Conservation (phyloP, 805 yeast genomes). For the Wickerhamomyces chaumierensis region DNA sequence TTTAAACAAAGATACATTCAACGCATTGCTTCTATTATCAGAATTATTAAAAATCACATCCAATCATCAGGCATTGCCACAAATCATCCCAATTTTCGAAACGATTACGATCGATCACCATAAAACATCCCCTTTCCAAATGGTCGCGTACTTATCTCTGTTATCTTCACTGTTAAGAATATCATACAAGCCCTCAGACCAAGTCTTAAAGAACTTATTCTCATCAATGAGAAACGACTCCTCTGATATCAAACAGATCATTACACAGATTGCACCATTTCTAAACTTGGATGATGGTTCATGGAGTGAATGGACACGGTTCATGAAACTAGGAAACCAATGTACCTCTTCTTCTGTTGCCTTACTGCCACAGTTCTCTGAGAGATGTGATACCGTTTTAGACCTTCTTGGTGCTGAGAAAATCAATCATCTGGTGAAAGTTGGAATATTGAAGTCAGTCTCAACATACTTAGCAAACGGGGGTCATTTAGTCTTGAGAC, state of each 20-base stretch:
- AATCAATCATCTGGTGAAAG: constrained; percentile 12
- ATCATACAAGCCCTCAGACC: constrained; percentile 1
- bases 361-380: constrained; percentile 7
- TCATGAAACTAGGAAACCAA: constrained; percentile 27
- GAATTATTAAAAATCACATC: constrained; percentile 8
- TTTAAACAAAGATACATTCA: constrained; percentile 3
- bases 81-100: constrained; percentile 5
- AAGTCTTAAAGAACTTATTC: constrained; percentile 11
- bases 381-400: constrained; percentile 5
- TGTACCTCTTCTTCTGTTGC: constrained; percentile 28
- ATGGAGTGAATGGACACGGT: constrained; percentile 23
- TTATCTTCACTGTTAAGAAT: constrained; percentile 6
- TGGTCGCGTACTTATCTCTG: constrained; percentile 17
- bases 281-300: constrained; percentile 2
- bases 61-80: background rate
- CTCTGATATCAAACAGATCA: constrained; percentile 3
- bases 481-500: background rate
- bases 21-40: constrained; percentile 14
- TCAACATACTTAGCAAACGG: constrained; percentile 5
- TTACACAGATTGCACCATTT: constrained; percentile 8
- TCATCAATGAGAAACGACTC: constrained; percentile 12
- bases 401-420: constrained; percentile 13
- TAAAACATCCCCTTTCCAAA: constrained; percentile 11
- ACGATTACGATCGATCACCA: constrained; percentile 13
- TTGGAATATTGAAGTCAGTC: constrained; percentile 9